Evolutionary conservation across 148 eudicot species (phyloP), one percentile per base, ranked within the genome.

Genomic region (Mesembryanthemum crystallinum): DNA sequence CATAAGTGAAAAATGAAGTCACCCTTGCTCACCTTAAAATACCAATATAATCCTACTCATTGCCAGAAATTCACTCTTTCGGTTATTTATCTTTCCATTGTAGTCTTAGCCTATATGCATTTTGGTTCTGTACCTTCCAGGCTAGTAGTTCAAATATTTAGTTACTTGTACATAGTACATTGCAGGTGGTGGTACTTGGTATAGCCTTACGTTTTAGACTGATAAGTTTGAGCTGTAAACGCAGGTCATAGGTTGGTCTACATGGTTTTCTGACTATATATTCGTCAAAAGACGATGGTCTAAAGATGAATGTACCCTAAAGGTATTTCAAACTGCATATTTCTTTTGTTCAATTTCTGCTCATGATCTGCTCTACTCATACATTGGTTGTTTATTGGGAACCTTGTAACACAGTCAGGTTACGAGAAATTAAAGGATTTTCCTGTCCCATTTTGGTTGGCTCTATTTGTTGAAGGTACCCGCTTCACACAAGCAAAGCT

Each of bases 231-330:
- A 51, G 58, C 67, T 7, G 32, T 62, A 13, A 28, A 49, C 85
- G 76, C 86, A 93, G 98, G 98, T 93, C 49, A 88, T 93, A 67
- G 98, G 98, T 39, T 91, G 98, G 98, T 89, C 98, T 4, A 89
- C 88, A 92, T 93, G 98, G 96, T 93, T 93, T 82, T 89, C 96
- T n/a, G 98, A 91, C 79, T 93, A 88, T 70, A 82, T 93, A 39
- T 89, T 93, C 85, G 92, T 93, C 64, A 94, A 93, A 85, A 88
- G 98, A 86, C 87, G 79, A 72, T 93, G 98, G 98, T 90, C 88
- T 8, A 87, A 86, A 84, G 98, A 93, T 78, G 96, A 91, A 85
- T 80, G 43, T 72, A 93, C 89, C 24, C 80, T 93, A 69, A 88
- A 86, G 91, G 98, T 93, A 86, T 76, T 39, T 58, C 17, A 42